Base-by-base conservation (phyloP, 257 asterid genomes). In the Ilex aquifolium region DNA sequence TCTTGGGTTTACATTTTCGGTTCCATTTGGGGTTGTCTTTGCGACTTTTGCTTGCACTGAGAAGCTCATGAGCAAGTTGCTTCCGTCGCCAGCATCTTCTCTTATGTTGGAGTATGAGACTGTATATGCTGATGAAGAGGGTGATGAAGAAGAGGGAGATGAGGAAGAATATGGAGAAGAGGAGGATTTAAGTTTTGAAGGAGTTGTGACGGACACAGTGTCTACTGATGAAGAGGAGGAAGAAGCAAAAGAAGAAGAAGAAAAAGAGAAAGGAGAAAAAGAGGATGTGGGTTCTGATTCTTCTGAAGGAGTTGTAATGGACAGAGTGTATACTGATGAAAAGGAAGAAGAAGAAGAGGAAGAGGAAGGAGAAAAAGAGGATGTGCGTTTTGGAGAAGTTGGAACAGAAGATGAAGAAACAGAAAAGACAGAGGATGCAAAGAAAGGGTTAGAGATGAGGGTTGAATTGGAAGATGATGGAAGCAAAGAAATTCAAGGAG, bases 41-140 rank as follows among this genome's bases (percentile, higher is more conserved):
- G 92, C 85, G n/a, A 69, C 90, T 72, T 88, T 86, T 74, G 75
- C 87, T 10, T 77, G 82, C 74, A 79, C 88, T 8, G 78, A 84
- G 73, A 83, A 80, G 68, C 78, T 91, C 62, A 85, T 91, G 92
- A 77, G 76, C 78, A 84, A 75, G 30, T 73, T 88, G 64, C 70
- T 83, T 42, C 83, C 87, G 39, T 78, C 44, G 7, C 77, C 82
- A 0, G 21, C 61, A 4, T 27, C 64, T 29, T 57, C 59, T 31
- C 56, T 17, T 30, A 40, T 55, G 31, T 29, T 74, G 69, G 86
- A 63, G 21, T 64, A 69, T 60, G 69, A 29, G 31, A 50, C 39
- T 31, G 2, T 13, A 52, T 44, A 15, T 40, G 44, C 32, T 29
- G 63, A 55, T 36, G 65, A 66, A 51, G 10, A 64, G 44, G 27